phyloP scores from a whole-genome alignment of 2,329 filamentous ascomycete genomes.

The Monilinia fructicola region DNA sequence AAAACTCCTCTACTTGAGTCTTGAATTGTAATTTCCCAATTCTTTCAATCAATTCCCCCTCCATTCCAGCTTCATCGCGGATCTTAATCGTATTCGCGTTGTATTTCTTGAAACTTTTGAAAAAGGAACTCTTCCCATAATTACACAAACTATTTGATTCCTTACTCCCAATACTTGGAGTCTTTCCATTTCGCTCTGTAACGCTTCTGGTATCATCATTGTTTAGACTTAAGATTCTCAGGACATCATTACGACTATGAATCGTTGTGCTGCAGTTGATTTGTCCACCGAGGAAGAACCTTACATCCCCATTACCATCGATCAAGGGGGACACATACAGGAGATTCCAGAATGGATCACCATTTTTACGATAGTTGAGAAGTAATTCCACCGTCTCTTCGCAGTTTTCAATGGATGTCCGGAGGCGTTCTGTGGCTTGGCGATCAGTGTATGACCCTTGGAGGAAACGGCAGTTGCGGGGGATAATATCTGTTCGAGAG shows the following conservation, averaged over 20 bases:
- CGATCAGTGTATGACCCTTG: slow-evolving; percentile 50
- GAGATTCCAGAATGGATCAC: slow-evolving; percentile 57
- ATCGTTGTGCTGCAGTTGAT: slow-evolving; percentile 58
- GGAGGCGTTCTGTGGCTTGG: slow-evolving; percentile 45
- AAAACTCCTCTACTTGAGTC: slow-evolving; percentile 45
- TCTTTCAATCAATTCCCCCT: slow-evolving; percentile 43
- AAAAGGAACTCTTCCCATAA: slow-evolving; percentile 31
- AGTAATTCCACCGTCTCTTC: slow-evolving; percentile 52
- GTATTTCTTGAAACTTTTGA: slow-evolving; percentile 37
- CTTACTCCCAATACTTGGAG: slow-evolving; percentile 25
- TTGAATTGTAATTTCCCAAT: slow-evolving; percentile 42
- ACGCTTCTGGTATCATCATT: slow-evolving; percentile 40
- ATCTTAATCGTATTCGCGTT: slow-evolving; percentile 24
- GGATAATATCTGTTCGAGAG: slow-evolving; percentile 48
- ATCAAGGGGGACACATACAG: slow-evolving; percentile 54
- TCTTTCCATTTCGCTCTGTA: slow-evolving; percentile 28
- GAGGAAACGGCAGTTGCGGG: slow-evolving; percentile 51
- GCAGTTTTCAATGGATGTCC: slow-evolving; percentile 44
- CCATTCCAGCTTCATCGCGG: slow-evolving; percentile 43
- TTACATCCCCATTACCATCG: slow-evolving; percentile 48
- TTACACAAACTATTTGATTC: background rate
- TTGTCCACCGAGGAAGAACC: slow-evolving; percentile 56
- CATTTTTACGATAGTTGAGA: slow-evolving; percentile 52
- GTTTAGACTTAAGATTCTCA: slow-evolving; percentile 48
- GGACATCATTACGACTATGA: slow-evolving; percentile 50